These are phyloP conservation scores for Wilcoxina mikolae DNA, from an alignment of 495 filamentous ascomycete species.

Conservation along the genomic window DNA sequence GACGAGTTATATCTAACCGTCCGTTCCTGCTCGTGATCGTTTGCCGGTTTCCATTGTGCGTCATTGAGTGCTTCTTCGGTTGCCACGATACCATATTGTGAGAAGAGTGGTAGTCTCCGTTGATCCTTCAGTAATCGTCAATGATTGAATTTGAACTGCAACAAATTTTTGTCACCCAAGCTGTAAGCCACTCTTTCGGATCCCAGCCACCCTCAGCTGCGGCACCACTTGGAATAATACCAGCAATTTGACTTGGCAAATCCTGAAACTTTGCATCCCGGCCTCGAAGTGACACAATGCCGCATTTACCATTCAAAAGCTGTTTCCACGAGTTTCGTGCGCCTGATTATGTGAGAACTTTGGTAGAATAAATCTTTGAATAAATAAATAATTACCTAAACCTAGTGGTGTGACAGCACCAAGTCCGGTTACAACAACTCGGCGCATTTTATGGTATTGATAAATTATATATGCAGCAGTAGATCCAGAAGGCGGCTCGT, in stretches of 20 bases:
- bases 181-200: constrained; percentile 59
- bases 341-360: constrained; percentile 33
- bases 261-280: constrained; percentile 46
- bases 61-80: constrained; percentile 75
- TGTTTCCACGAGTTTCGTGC: constrained; percentile 64
- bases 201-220: constrained; percentile 50
- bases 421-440: constrained; percentile 88
- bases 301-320: constrained; percentile 63
- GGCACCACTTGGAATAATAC: constrained; percentile 52
- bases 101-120: constrained; percentile 77
- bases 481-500: no score
- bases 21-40: constrained; percentile 46
- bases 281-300: constrained; percentile 53
- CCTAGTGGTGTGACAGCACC: constrained; percentile 86
- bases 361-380: neutral
- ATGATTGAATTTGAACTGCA: neutral
- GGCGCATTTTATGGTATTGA: no score
- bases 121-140: constrained; percentile 33
- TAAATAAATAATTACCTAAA: constrained; percentile 39
- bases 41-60: constrained; percentile 59
- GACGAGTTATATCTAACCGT: constrained; percentile 40
- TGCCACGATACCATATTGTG: constrained; percentile 81
- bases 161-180: constrained; percentile 32
- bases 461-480: no score
- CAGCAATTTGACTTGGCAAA: constrained; percentile 73